phyloP scores from a whole-genome alignment of 78 protist genomes.

The Dictyostelium capitatum region DNA sequence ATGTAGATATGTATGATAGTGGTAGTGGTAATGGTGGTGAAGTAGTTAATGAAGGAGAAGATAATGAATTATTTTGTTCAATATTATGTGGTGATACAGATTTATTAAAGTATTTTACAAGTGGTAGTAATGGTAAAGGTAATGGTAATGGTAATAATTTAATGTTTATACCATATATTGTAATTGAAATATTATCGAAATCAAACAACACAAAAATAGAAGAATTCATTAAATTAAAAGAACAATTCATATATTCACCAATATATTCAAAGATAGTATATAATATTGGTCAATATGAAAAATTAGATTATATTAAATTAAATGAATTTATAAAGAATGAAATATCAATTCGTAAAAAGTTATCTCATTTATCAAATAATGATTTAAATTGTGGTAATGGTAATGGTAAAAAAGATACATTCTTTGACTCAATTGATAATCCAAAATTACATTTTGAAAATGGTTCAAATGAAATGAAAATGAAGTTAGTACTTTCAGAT shows the following conservation, averaged over 20 bases:
- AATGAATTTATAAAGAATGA: slow-evolving; percentile 12
- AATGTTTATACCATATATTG: slow-evolving; percentile 2
- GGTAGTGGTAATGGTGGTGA: not conserved
- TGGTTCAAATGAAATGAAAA: not conserved
- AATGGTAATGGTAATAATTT: not conserved
- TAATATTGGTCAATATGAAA: not conserved
- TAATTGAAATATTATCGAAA: not conserved
- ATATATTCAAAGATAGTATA: not conserved
- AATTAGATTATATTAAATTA: not conserved
- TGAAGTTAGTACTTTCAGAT: slow-evolving; percentile 7
- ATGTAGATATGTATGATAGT: not conserved
- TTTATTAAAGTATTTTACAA: not conserved
- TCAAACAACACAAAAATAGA: too few relatives aligned
- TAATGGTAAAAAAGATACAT: not conserved
- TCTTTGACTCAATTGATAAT: not conserved
- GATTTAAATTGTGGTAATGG: too few relatives aligned
- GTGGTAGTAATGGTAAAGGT: not conserved
- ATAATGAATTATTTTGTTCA: not conserved
- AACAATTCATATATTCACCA: not conserved
- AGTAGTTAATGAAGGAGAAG: slow-evolving; percentile 1
- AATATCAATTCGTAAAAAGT: not conserved
- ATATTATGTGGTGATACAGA: slow-evolving; percentile 7
- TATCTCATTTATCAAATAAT: not conserved
- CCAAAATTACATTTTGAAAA: slow-evolving; percentile 17
- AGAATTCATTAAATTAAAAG: too few relatives aligned